Evolutionary conservation across 2,329 filamentous ascomycete species (phyloP).

Genomic region (Calonectria honghensis): DNA sequence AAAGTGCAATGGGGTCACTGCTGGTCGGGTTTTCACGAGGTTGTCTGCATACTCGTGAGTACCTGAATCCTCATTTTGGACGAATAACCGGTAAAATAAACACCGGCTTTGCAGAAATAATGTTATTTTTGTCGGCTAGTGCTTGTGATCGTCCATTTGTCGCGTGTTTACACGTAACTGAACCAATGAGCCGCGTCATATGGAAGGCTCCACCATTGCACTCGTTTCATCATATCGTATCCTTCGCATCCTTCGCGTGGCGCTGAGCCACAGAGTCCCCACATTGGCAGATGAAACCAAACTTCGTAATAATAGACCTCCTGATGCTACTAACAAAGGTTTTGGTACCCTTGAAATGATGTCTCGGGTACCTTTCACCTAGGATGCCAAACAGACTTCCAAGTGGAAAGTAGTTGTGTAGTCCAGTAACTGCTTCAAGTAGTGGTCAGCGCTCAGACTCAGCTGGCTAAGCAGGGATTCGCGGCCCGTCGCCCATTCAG

Average conservation of each 20-base stretch:
- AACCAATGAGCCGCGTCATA: not conserved
- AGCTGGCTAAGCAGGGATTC: not conserved
- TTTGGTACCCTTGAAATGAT: not conserved
- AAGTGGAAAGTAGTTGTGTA: not conserved
- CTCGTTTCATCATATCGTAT: not conserved
- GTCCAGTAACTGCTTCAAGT: not conserved
- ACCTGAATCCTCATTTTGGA: no score
- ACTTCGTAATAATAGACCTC: not conserved
- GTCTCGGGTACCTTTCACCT: not conserved
- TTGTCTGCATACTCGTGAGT: not conserved
- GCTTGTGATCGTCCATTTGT: not conserved
- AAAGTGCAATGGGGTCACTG: not conserved
- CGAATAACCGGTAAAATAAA: not conserved
- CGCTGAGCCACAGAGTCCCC: not conserved
- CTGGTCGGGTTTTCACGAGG: not conserved
- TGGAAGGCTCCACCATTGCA: not conserved
- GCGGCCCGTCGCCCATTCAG: not conserved
- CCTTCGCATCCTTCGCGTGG: slow-evolving; percentile 1
- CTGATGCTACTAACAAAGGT: not conserved
- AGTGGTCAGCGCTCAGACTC: not conserved
- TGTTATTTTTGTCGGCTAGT: not conserved
- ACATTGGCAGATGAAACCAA: not conserved
- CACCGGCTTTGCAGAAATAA: not conserved
- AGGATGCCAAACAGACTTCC: not conserved
- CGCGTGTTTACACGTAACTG: not conserved